Evolutionary conservation across 2,329 filamentous ascomycete species (phyloP), one percentile per base, ranked within the genome.

Genomic region (Diaporthe sp.): DNA sequence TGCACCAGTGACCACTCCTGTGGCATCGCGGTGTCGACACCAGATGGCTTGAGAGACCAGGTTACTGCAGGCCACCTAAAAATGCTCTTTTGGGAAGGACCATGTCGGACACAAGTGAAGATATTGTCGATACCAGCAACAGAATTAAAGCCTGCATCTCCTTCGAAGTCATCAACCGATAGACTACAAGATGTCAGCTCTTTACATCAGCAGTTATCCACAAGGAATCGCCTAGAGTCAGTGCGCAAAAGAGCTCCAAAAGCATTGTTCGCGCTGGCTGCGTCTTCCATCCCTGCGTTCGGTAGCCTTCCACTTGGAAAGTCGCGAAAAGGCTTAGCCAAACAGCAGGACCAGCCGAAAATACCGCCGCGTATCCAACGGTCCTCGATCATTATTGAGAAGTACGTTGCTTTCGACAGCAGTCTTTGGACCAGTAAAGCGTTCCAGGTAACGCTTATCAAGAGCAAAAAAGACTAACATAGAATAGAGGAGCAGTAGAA

Each of bases 81-180:
- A 9, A 44, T 62, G 58, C 19, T 62, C 4, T 62, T 62, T 1
- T 28, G 4, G 34, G 58, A 62, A 17, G 34, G 34, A 4, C 34
- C 19, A 0, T 13, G 22, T 62, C 58, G 58, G 7, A 62, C 37
- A 17, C 58, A 62, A 28, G 12, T 62, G 1, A 62, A 4, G 10
- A 44, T 62, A 25, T 25, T 25, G 3, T 25, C 58, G 2, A 9
- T 62, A 3, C 2, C 58, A 62, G 25, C 19, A 28, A 44, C 25
- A 4, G 9, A 42, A 0, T 17, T 6, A 1, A 15, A 42, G 13
- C 9, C 37, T n/a, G n/a, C n/a, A n/a, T n/a, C 17, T 3, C 4
- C 22, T 39, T n/a, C 19, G 13, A 19, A 44, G 37, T 0, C 34
- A 62, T 3, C 37, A 10, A 17, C n/a, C 9, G 37, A 42, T 42